A percentile compares a stretch with the other conserved stretches of the same genome.
Evolutionary conservation across 2,329 filamentous ascomycete species (phyloP).

Genomic region (Alternaria novae-zelandiae): DNA sequence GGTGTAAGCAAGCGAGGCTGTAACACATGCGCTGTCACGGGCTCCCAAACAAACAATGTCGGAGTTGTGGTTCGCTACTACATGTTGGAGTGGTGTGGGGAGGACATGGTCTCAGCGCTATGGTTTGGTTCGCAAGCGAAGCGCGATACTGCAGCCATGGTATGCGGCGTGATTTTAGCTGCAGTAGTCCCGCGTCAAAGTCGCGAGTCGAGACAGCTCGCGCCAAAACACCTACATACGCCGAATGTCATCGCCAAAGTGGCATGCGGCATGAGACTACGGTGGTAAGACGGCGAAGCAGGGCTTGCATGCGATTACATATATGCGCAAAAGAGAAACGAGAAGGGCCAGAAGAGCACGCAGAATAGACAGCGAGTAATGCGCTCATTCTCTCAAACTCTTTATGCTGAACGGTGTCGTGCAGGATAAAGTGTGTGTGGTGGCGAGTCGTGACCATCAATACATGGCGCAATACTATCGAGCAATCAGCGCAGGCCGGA

Average conservation of each 20-base stretch:
- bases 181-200: slow-evolving; percentile 17
- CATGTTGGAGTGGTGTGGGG: slow-evolving; percentile 2
- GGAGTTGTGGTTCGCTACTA: slow-evolving; percentile 5
- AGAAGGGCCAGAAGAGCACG: neutral
- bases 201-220: slow-evolving; percentile 1
- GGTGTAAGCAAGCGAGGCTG: slow-evolving; percentile 2
- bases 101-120: slow-evolving; percentile 2
- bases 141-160: slow-evolving; percentile 6
- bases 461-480: slow-evolving; percentile 11
- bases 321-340: slow-evolving; percentile 1
- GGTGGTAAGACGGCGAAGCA: neutral
- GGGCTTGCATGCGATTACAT: neutral
- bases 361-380: slow-evolving; percentile 5
- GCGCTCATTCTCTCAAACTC: neutral
- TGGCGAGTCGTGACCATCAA: slow-evolving; percentile 11
- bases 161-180: slow-evolving; percentile 12
- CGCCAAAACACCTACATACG: slow-evolving; percentile 5
- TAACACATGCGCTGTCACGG: slow-evolving; percentile 10
- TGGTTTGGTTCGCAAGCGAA: slow-evolving; percentile 10
- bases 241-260: neutral
- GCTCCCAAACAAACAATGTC: slow-evolving; percentile 9
- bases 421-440: slow-evolving; percentile 1
- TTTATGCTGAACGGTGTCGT: neutral
- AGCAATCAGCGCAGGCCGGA: neutral
- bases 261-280: neutral